Base-by-base conservation (phyloP, 2,329 filamentous ascomycete species). In the Ophiostoma australiae region DNA sequence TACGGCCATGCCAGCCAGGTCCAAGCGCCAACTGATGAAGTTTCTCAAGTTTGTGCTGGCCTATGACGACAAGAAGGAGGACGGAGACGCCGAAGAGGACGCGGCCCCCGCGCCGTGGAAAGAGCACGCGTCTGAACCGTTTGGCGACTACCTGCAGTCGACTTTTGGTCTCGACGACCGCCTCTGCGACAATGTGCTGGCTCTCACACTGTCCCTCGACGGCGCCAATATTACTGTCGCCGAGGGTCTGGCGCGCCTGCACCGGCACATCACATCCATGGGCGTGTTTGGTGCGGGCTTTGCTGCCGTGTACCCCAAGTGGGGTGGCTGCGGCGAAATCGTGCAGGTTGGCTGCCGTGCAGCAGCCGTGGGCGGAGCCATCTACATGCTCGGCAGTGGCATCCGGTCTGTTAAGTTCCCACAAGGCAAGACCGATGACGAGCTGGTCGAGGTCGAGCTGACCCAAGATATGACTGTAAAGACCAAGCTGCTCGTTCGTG, bases 301-400 rank as follows among this genome's bases (percentile, higher is more conserved):
- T 78, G 92, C 92, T 69, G 92, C 93, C 67, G 88, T 99, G 15
- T 87, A 97, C 75, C 90, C 94, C 31, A 97, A 97, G 83, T 99
- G 93, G 90, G 94, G 94, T 67, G 93, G 94, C 37, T 84, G 91
- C 67, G 91, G 93, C 41, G 94, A 99, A 80, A 88, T 98, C 72
- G 89, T 91, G 39, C 94, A 99, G 82, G 93, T 97, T 33, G 92
- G 90, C 4, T 98, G 95, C 78, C 91, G 94, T 75, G 93, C 94
- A 55, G 89, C 90, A 73, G 94, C 94, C 27, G 95, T 99, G 7
- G 94, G 94, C 48, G 95, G 95, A 67, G 92, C 90, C 13, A 87
- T 96, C 3, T 98, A 98, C 80, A 92, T 97, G 78, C 86, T 98
- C 20, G 91, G 89, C 63, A 90, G 90, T 68, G 89, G 89, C 11